Evolutionary conservation across 2,329 filamentous ascomycete genomes (phyloP).

Genomic region (Neofusicoccum parvum): DNA sequence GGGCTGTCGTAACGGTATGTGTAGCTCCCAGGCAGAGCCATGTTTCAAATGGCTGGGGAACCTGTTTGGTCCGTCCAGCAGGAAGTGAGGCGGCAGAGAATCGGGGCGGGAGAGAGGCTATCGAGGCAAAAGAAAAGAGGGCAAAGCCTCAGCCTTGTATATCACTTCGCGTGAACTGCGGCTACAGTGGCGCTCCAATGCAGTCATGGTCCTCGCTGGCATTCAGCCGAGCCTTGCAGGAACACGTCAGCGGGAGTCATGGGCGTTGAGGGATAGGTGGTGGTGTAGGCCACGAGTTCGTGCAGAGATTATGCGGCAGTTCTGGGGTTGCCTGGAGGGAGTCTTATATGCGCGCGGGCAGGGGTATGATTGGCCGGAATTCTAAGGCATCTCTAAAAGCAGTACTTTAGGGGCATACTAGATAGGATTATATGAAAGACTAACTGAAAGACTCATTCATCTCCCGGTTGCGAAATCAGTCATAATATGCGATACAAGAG

Average conservation of each 20-base stretch:
- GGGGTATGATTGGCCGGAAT: too few relatives aligned
- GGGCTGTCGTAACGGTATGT: not conserved
- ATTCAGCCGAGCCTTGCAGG: slow-evolving; percentile 3
- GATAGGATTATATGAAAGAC: too few relatives aligned
- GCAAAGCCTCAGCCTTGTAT: not conserved
- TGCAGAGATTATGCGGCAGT: not conserved
- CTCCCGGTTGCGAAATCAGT: too few relatives aligned
- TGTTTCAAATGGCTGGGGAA: not conserved
- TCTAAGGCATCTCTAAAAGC: too few relatives aligned
- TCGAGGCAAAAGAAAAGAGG: not conserved
- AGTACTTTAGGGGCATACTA: too few relatives aligned
- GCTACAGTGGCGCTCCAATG: not conserved
- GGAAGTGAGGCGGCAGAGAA: not conserved
- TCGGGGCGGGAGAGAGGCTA: not conserved
- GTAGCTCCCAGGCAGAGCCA: not conserved
- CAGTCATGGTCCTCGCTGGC: not conserved
- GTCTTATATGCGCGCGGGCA: not conserved
- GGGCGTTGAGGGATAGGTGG: not conserved
- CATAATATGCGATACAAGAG: too few relatives aligned
- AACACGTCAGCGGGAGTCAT: not conserved
- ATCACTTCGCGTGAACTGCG: not conserved
- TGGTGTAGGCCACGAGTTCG: not conserved
- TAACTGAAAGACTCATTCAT: too few relatives aligned
- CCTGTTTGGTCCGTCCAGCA: not conserved
- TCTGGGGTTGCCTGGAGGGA: slow-evolving; percentile 1